Evolutionary conservation across 139 green algal species (phyloP).

Genomic region (Picochlorum sp.): DNA sequence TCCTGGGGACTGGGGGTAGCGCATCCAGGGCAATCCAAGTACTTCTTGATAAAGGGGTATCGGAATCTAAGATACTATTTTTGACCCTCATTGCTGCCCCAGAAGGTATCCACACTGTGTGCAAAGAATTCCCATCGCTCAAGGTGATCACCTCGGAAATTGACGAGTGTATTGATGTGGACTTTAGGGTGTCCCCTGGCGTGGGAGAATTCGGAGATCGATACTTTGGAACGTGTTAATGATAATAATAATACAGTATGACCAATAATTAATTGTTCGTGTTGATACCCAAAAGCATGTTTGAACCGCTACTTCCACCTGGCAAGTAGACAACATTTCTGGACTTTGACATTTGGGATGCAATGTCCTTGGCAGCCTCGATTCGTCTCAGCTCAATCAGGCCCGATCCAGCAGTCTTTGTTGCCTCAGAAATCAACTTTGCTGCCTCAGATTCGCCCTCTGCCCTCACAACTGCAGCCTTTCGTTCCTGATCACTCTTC

Average conservation of each 20-base stretch:
- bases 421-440: slow-evolving; percentile 93
- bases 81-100: slow-evolving; percentile 88
- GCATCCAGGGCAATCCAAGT: slow-evolving; percentile 70
- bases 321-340: slow-evolving; percentile 96
- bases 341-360: slow-evolving; percentile 74
- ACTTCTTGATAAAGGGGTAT: slow-evolving; percentile 77
- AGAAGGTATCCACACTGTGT: slow-evolving; percentile 78
- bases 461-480: slow-evolving; percentile 84
- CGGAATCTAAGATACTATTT: slow-evolving; percentile 83
- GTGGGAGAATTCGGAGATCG: slow-evolving; percentile 67
- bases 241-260: background rate
- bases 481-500: slow-evolving; percentile 85
- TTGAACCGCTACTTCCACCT: slow-evolving; percentile 29
- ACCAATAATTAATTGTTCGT: background rate
- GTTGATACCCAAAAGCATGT: slow-evolving; percentile 81
- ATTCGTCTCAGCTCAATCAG: slow-evolving; percentile 96
- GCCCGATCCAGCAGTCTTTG: slow-evolving; percentile 65
- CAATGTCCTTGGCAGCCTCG: slow-evolving; percentile 95
- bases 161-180: slow-evolving; percentile 67
- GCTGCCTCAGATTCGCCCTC: slow-evolving; percentile 94
- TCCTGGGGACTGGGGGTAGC: slow-evolving; percentile 77
- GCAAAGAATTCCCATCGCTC: slow-evolving; percentile 49
- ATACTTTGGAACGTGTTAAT: slow-evolving; percentile 40
- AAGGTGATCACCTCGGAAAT: slow-evolving; percentile 93
- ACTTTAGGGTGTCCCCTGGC: slow-evolving; percentile 80